Evolutionary conservation across 306 rosid genomes (phyloP).

Genomic region (Pterocarpus santalinus): DNA sequence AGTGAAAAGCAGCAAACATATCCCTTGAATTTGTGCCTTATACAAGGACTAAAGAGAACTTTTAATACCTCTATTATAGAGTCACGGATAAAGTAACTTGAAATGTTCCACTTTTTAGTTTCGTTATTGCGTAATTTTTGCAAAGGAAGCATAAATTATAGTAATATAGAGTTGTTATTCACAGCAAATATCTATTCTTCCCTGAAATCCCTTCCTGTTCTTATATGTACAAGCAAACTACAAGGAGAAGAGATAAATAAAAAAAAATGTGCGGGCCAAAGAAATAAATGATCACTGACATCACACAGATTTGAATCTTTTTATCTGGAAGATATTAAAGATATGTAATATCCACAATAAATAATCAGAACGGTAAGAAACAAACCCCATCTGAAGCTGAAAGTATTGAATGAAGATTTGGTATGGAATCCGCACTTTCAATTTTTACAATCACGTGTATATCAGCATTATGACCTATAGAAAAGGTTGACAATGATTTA

Average conservation of each 20-base stretch:
- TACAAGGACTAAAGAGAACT: neutral
- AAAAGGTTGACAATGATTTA: slow-evolving; percentile 42
- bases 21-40: slow-evolving; percentile 29
- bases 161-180: neutral
- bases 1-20: neutral
- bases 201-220: neutral
- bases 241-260: neutral
- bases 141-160: neutral
- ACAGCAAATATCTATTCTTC: slow-evolving; percentile 2
- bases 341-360: slow-evolving; percentile 35
- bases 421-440: slow-evolving; percentile 98
- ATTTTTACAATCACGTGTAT: slow-evolving; percentile 90
- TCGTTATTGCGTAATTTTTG: neutral
- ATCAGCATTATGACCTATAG: slow-evolving; percentile 77
- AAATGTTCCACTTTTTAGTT: slow-evolving; percentile 30
- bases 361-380: slow-evolving; percentile 31
- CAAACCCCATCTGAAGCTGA: slow-evolving; percentile 97
- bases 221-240: slow-evolving; percentile 19
- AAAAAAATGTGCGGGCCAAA: neutral
- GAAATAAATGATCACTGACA: slow-evolving; percentile 22
- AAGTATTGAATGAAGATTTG: slow-evolving; percentile 90
- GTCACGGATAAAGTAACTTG: neutral
- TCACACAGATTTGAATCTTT: slow-evolving; percentile 20
- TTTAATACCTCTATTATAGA: slow-evolving; percentile 1
- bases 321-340: slow-evolving; percentile 22